phyloP scores from a whole-genome alignment of 257 asterid species.

The Leptodermis oblonga region DNA sequence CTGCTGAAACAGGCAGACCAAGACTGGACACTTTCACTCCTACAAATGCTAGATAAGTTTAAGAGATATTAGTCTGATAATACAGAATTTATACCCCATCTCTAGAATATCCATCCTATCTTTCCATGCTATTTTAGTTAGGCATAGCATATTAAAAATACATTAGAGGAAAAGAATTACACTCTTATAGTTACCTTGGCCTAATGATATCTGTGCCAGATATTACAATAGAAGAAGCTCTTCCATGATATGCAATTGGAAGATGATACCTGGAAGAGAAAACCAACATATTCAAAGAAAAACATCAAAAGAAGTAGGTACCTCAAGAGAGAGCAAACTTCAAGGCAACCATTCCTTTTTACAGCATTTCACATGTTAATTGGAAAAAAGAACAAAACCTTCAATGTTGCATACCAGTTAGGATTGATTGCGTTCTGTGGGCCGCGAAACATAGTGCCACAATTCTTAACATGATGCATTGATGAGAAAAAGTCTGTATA shows the following conservation, averaged over 20 bases:
- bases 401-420: conserved; percentile 49
- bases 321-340: background rate
- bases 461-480: conserved; percentile 80
- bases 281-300: background rate
- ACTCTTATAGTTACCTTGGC: conserved; percentile 63
- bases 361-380: background rate
- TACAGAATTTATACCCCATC: background rate
- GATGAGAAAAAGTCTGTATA: conserved; percentile 96
- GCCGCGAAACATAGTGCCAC: conserved; percentile 88
- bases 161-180: conserved; percentile 1
- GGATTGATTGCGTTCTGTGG: conserved; percentile 65
- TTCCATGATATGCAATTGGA: conserved; percentile 98
- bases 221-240: conserved; percentile 89
- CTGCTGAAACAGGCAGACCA: background rate
- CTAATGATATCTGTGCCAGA: conserved; percentile 86
- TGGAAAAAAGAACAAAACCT: conserved; percentile 3
- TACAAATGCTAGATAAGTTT: background rate
- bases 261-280: conserved; percentile 66
- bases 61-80: background rate
- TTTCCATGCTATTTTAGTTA: background rate
- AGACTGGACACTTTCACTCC: background rate
- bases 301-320: background rate
- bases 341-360: background rate
- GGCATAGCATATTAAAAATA: background rate
- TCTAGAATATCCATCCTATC: background rate